Conservation (phyloP, 2,329 filamentous ascomycete species). For the Ilyonectria destructans region DNA sequence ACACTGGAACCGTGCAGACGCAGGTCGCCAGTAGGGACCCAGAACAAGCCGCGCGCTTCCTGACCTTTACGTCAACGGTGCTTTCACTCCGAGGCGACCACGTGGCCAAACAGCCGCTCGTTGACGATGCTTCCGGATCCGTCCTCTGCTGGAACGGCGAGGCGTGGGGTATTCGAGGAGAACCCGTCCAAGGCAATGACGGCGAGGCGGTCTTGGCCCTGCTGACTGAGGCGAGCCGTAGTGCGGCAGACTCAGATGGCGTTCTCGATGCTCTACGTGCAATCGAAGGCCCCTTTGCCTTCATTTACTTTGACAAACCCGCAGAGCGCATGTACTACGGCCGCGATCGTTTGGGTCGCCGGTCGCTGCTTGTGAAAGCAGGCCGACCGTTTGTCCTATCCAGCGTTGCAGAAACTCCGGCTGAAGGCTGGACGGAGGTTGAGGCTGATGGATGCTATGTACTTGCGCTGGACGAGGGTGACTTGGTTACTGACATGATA, state of each 20-base stretch:
- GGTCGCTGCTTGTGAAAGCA: constrained; percentile 81
- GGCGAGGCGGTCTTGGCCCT: constrained; percentile 77
- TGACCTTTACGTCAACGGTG: constrained; percentile 87
- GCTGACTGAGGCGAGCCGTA: constrained; percentile 64
- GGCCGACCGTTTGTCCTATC: constrained; percentile 73
- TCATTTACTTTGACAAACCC: constrained; percentile 83
- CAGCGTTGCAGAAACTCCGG: constrained; percentile 76
- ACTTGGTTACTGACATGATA: constrained; percentile 22
- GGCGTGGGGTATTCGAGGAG: constrained; percentile 82
- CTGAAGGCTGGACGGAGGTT: constrained; percentile 81
- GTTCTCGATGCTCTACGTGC: constrained; percentile 70
- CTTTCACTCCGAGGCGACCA: constrained; percentile 87
- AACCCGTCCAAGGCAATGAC: constrained; percentile 82
- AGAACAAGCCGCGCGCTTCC: constrained; percentile 52
- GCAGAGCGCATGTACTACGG: constrained; percentile 82
- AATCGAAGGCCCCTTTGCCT: constrained; percentile 89
- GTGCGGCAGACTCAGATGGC: constrained; percentile 41
- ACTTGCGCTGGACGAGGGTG: constrained; percentile 66
- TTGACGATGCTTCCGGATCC: constrained; percentile 70
- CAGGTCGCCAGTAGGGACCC: constrained; percentile 47
- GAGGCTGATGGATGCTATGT: constrained; percentile 87
- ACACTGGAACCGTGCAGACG: constrained; percentile 63
- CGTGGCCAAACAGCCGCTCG: constrained; percentile 81
- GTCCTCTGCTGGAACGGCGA: constrained; percentile 98
- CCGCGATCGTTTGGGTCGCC: constrained; percentile 88